Conservation (phyloP, 306 rosid genomes). For the Cucurbita maxima region DNA sequence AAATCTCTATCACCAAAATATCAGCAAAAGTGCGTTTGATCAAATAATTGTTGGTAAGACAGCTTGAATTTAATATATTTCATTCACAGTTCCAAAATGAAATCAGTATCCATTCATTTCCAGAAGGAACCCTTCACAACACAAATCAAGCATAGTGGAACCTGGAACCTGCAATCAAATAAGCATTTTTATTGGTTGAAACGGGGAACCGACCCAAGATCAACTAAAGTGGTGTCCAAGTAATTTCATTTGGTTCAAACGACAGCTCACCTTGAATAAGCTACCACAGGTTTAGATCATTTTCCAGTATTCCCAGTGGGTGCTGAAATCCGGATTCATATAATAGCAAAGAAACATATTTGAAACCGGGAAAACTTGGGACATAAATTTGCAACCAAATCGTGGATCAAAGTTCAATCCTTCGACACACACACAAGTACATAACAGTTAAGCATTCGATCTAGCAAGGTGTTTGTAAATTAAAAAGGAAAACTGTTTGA, state of each 20-base stretch:
- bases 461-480: neutral
- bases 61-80: neutral
- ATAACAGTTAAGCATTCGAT: neutral
- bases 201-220: too few relatives aligned
- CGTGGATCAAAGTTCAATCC: neutral
- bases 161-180: neutral
- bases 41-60: neutral
- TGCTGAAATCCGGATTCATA: neutral
- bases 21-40: neutral
- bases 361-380: neutral
- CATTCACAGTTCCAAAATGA: neutral
- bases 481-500: conserved; percentile 13
- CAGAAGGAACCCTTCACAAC: neutral
- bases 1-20: neutral
- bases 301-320: neutral
- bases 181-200: neutral
- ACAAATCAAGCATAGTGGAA: neutral
- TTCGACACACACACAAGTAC: neutral
- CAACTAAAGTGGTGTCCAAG: neutral
- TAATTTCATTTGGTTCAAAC: neutral
- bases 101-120: too few relatives aligned
- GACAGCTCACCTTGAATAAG: neutral
- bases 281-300: neutral
- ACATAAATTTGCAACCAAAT: neutral
- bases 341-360: neutral